phyloP scores from a whole-genome alignment of 305 asterid genomes.

The Nicotiana rustica region DNA sequence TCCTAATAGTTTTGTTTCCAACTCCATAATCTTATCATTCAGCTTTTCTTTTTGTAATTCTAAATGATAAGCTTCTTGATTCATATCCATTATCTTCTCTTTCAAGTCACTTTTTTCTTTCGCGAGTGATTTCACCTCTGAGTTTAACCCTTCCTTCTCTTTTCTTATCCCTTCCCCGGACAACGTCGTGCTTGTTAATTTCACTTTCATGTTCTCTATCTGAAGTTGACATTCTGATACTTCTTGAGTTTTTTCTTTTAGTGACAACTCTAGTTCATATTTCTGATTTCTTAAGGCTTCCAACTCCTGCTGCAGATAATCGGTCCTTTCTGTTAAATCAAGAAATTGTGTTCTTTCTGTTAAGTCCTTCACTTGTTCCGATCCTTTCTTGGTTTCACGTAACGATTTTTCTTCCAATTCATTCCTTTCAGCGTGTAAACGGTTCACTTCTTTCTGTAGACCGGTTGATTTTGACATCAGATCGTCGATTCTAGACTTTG shows the following conservation, averaged over 20 bases:
- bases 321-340: constrained; percentile 43
- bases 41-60: constrained; percentile 52
- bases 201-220: constrained; percentile 48
- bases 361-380: constrained; percentile 43
- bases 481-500: constrained; percentile 38
- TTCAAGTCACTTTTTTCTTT: constrained; percentile 53
- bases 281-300: constrained; percentile 34
- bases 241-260: constrained; percentile 47
- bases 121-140: constrained; percentile 50
- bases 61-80: constrained; percentile 49
- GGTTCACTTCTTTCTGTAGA: constrained; percentile 36
- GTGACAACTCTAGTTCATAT: constrained; percentile 46
- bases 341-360: constrained; percentile 36
- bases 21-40: constrained; percentile 42
- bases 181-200: constrained; percentile 35
- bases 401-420: constrained; percentile 45
- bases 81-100: constrained; percentile 57
- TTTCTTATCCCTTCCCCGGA: not conserved
- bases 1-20: constrained; percentile 57
- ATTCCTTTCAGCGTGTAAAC: constrained; percentile 42
- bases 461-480: constrained; percentile 34
- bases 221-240: constrained; percentile 40
- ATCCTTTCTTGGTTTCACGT: constrained; percentile 42
- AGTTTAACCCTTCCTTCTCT: constrained; percentile 32
- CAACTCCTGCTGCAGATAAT: constrained; percentile 43